Conservation (phyloP, 2,329 filamentous ascomycete genomes). For the Calcarisporium arbuscula region DNA sequence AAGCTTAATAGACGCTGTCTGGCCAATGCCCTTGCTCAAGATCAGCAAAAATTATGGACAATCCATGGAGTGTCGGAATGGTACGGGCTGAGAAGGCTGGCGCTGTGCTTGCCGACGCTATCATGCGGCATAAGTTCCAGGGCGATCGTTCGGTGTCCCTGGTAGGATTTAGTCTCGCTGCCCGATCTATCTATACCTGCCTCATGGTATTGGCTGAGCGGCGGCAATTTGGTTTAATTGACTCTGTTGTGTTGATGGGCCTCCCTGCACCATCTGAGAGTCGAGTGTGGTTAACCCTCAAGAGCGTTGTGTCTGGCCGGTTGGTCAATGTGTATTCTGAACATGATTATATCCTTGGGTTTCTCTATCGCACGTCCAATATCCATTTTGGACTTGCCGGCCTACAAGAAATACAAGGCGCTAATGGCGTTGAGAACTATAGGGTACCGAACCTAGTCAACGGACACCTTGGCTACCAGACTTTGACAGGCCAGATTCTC, state of each 20-base stretch:
- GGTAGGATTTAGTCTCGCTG: constrained; percentile 76
- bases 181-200: constrained; percentile 78
- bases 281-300: constrained; percentile 69
- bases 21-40: constrained; percentile 59
- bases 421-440: constrained; percentile 61
- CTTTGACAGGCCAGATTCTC: constrained; percentile 60
- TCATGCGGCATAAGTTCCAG: constrained; percentile 70
- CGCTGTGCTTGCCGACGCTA: constrained; percentile 68
- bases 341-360: constrained; percentile 81
- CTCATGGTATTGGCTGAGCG: constrained; percentile 73
- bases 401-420: constrained; percentile 64
- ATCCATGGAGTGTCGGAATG: constrained; percentile 73
- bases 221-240: constrained; percentile 77
- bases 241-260: constrained; percentile 81
- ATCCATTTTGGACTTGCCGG: constrained; percentile 81
- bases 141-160: constrained; percentile 76
- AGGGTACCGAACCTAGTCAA: constrained; percentile 59
- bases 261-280: constrained; percentile 68
- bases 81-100: constrained; percentile 68
- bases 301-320: constrained; percentile 72
- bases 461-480: constrained; percentile 66
- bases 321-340: constrained; percentile 88
- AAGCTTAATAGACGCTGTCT: constrained; percentile 50
- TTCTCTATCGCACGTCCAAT: constrained; percentile 77
- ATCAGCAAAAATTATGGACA: constrained; percentile 71